Evolutionary conservation across 2,329 filamentous ascomycete species (phyloP), one percentile per base, ranked within the genome.

Genomic region (Fusarium sp.): DNA sequence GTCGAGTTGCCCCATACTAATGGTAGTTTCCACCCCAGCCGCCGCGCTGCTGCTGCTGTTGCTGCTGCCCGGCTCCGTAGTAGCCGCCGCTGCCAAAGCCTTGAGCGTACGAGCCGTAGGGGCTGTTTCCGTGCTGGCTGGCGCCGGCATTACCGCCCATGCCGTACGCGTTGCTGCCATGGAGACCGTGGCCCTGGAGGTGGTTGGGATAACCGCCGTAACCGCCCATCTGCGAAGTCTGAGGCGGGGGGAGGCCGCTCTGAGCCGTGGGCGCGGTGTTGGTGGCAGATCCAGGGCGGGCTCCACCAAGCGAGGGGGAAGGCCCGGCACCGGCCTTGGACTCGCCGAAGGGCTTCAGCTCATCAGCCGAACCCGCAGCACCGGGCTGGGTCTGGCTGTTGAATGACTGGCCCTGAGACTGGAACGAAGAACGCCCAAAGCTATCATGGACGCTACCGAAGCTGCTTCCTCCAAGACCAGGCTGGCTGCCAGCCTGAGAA

Each of bases 11-110:
- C 80, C 78, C 77, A 75, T 73, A 73, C 78, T 85, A 84, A 72
- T 87, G 83, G 83, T 89, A 89, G 84, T 89, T 89, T 73, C 83
- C 84, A 72, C 88, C 87, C 87, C 87, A 89, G 75, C 87, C 87
- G 69, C 86, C 84, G 66, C 84, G 84, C 75, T 83, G 83, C 73
- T 82, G 81, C 70, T 85, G 81, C 64, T 76, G 76, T 66, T 78
- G 77, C 34, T 77, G 77, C 63, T 80, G 77, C 51, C 74, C 72
- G 43, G 79, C 81, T 61, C 74, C 77, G 60, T 81, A 82, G 76
- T 87, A 87, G 79, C 85, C 86, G 69, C 79, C 82, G 65, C 81
- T 82, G 67, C 80, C 80, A 67, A 83, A 82, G 52, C 82, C 83
- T 64, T 82, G 83, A 54, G 83, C 84, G 68, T 89, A 89, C 27